Evolutionary conservation across 164 flowering plant species (phyloP), one percentile per base, ranked within the genome.

Genomic region (Nymphaea thermarum): DNA sequence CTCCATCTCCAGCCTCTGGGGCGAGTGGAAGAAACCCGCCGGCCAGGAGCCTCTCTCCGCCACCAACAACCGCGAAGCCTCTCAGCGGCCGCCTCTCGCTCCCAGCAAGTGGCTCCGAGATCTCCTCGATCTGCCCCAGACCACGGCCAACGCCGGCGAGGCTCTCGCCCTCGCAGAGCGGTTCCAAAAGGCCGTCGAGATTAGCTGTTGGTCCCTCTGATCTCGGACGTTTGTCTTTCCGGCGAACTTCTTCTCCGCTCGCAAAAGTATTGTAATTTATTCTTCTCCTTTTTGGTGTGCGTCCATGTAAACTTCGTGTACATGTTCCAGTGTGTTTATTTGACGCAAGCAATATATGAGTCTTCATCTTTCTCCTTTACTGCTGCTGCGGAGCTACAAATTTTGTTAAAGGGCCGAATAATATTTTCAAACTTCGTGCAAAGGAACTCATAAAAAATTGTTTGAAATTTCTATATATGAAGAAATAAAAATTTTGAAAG

Each of bases 151-250:
- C 55, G 14, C 36, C 8, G 0, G 2, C 11, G 55, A 47, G 55
- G 12, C 66, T 64, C 15, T 44, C n/a, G 12, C 55, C 53, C 18
- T 65, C 53, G 67, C 18, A 15, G 59, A 44, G 12, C n/a, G 67
- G 17, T 65, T 65, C 67, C 55, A 44, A 65, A 44, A 17, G 25
- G 67, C 67, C 55, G 36, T 65, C 55, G 67, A 65, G 18, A 8
- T 65, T 15, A 65, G 67, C 53, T 65, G 67, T 51, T 65, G 67
- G 67, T 43, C 67, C 6, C 41, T 4, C 53, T 65, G 42, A 65
- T 43, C 45, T 11, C 41, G 25, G 8, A n/a, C 8, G 6, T 17
- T 61, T 8, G 14, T n/a, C 8, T 36, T 36, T n/a, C 15, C 43
- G 65, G 42, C 15, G 41, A 25, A 5, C 10, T 64, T 25, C 65